phyloP scores from a whole-genome alignment of 371 early-diverging fungal genomes.

The Astathelohania contejeani region DNA sequence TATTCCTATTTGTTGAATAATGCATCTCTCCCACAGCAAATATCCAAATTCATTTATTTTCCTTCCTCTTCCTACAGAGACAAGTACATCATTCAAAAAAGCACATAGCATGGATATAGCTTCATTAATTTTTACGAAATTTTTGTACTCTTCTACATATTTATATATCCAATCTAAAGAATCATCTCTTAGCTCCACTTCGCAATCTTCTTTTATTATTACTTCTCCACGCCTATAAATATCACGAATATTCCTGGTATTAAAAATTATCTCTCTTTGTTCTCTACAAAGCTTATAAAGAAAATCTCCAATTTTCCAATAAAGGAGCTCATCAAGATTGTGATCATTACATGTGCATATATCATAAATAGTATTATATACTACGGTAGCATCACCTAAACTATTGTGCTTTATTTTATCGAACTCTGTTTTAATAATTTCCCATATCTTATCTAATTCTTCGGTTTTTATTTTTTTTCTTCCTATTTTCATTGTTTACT shows the following conservation, averaged over 20 bases:
- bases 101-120: constrained; percentile 15
- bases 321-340: constrained; percentile 20
- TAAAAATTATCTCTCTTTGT: constrained; percentile 6
- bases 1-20: constrained; percentile 13
- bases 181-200: background rate
- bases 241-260: background rate
- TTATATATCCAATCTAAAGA: background rate
- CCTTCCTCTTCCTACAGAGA: background rate
- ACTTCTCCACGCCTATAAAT: background rate
- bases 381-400: constrained; percentile 13
- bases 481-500: constrained; percentile 34
- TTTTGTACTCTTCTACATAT: too few relatives aligned
- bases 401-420: constrained; percentile 2
- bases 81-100: constrained; percentile 28
- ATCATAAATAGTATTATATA: constrained; percentile 28
- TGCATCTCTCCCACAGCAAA: constrained; percentile 34
- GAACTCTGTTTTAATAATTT: constrained; percentile 16
- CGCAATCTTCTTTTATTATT: background rate
- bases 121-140: constrained; percentile 8
- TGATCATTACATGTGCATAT: constrained; percentile 18
- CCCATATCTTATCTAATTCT: constrained; percentile 25
- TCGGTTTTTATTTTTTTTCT: constrained; percentile 3
- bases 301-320: constrained; percentile 45
- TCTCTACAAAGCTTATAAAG: constrained; percentile 12
- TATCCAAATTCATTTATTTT: constrained; percentile 28